Conservation (phyloP, 768 basidiomycete genomes). For the Cyclocybe aegerita region DNA sequence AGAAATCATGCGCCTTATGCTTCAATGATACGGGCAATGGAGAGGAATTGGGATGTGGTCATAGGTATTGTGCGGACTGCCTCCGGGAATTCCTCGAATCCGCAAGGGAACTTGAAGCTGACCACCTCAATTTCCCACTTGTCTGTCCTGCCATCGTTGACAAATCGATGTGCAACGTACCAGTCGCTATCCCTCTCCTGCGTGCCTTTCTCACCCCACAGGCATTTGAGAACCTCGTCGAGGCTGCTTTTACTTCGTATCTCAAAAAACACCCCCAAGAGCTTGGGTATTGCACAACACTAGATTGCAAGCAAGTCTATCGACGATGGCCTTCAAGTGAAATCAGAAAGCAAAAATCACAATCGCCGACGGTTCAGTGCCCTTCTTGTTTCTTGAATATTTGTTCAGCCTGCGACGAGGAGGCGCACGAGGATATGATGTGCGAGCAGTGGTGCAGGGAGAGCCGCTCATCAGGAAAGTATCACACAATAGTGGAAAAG, state of each 20-base stretch:
- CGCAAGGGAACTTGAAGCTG: slow-evolving; percentile 36
- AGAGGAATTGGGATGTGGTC: slow-evolving; percentile 44
- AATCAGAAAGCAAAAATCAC: not conserved
- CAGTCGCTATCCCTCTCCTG: slow-evolving; percentile 55
- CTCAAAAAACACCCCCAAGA: slow-evolving; percentile 54
- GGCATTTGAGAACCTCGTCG: slow-evolving; percentile 53
- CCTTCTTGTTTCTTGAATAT: slow-evolving; percentile 51
- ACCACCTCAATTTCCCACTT: slow-evolving; percentile 49
- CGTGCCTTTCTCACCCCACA: slow-evolving; percentile 46
- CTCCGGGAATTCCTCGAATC: slow-evolving; percentile 45
- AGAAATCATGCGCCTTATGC: slow-evolving; percentile 53
- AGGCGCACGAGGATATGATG: slow-evolving; percentile 50
- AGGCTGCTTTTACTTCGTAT: slow-evolving; percentile 54
- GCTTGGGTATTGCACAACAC: slow-evolving; percentile 68
- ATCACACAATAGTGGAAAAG: slow-evolving; percentile 36
- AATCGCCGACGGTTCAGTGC: slow-evolving; percentile 32
- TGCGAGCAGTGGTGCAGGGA: slow-evolving; percentile 38
- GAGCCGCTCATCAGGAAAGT: slow-evolving; percentile 34
- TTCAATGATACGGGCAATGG: slow-evolving; percentile 41
- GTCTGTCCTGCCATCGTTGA: slow-evolving; percentile 55
- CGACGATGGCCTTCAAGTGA: slow-evolving; percentile 24
- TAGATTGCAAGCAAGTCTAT: slow-evolving; percentile 73
- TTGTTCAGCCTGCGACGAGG: slow-evolving; percentile 48
- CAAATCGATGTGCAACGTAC: slow-evolving; percentile 46
- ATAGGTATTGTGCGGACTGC: slow-evolving; percentile 50